These are phyloP conservation scores for Verticillium klebahnii DNA, from an alignment of 2,329 filamentous ascomycete genomes.

Conservation along the genomic window DNA sequence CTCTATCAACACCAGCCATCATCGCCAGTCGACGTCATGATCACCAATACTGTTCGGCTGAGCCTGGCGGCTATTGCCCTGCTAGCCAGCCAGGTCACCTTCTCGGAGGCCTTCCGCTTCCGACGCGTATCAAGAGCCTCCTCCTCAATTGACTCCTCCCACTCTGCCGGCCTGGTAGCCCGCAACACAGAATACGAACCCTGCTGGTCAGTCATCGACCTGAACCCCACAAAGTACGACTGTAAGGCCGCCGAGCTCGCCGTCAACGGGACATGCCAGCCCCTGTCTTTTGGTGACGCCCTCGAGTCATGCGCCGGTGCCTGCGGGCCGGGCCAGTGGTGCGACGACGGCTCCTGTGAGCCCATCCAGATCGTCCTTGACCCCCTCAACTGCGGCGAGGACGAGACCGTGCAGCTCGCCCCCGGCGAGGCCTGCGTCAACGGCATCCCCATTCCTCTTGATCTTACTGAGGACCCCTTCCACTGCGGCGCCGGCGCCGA, in stretches of 20 bases:
- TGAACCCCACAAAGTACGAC: background rate
- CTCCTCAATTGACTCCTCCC: background rate
- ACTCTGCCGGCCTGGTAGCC: background rate
- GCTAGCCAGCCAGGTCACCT: background rate
- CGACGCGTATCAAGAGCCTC: background rate
- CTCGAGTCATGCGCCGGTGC: background rate
- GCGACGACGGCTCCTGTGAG: background rate
- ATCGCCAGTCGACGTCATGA: background rate
- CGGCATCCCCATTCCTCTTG: background rate
- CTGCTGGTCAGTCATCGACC: background rate
- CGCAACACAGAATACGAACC: background rate
- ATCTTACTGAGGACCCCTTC: background rate
- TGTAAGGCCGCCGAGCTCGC: conserved; percentile 1
- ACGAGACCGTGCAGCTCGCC: background rate
- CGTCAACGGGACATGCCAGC: background rate
- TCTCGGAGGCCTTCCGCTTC: background rate
- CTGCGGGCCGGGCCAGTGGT: conserved; percentile 1
- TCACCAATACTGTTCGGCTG: background rate
- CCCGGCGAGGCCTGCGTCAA: background rate
- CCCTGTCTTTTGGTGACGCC: background rate
- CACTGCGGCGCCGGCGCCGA: background rate
- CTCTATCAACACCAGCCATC: background rate
- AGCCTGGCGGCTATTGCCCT: background rate
- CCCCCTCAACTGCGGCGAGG: background rate
- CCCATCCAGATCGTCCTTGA: conserved; percentile 1